These are phyloP conservation scores for Oidiodendron maius DNA, from an alignment of 495 filamentous ascomycete genomes.

Conservation along the genomic window DNA sequence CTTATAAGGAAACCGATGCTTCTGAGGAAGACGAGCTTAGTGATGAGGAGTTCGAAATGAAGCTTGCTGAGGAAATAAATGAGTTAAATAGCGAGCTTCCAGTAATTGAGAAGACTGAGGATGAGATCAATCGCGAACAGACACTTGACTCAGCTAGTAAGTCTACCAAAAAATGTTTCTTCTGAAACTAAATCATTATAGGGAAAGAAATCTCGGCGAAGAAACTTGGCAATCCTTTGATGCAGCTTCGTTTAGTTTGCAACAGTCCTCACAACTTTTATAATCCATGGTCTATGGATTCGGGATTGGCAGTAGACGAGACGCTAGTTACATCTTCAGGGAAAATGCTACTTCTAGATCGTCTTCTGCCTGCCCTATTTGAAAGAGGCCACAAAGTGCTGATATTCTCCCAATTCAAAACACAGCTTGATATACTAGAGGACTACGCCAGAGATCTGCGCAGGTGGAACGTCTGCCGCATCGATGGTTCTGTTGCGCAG, in stretches of 20 bases:
- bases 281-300: slow-evolving; percentile 67
- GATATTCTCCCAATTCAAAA: slow-evolving; percentile 96
- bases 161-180: slow-evolving; percentile 24
- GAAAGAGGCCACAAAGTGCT: slow-evolving; percentile 78
- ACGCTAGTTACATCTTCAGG: slow-evolving; percentile 78
- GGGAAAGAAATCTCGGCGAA: slow-evolving; percentile 80
- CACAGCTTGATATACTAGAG: slow-evolving; percentile 83
- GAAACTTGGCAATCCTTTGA: slow-evolving; percentile 89
- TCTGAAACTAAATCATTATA: slow-evolving; percentile 21
- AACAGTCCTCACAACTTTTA: slow-evolving; percentile 96
- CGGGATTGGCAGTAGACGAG: slow-evolving; percentile 54
- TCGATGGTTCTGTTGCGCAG: slow-evolving; percentile 84
- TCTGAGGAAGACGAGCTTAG: slow-evolving; percentile 66
- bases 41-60: slow-evolving; percentile 67
- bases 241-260: slow-evolving; percentile 89
- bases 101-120: slow-evolving; percentile 31
- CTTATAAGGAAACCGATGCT: slow-evolving; percentile 43
- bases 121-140: slow-evolving; percentile 61
- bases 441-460: slow-evolving; percentile 72
- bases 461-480: slow-evolving; percentile 76
- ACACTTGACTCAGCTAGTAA: slow-evolving; percentile 72
- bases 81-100: slow-evolving; percentile 43
- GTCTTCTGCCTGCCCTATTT: slow-evolving; percentile 73
- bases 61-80: slow-evolving; percentile 53
- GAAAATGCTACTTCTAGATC: slow-evolving; percentile 92